Evolutionary conservation across 495 filamentous ascomycete species (phyloP).

Genomic region (Aspergillus kassunensis): DNA sequence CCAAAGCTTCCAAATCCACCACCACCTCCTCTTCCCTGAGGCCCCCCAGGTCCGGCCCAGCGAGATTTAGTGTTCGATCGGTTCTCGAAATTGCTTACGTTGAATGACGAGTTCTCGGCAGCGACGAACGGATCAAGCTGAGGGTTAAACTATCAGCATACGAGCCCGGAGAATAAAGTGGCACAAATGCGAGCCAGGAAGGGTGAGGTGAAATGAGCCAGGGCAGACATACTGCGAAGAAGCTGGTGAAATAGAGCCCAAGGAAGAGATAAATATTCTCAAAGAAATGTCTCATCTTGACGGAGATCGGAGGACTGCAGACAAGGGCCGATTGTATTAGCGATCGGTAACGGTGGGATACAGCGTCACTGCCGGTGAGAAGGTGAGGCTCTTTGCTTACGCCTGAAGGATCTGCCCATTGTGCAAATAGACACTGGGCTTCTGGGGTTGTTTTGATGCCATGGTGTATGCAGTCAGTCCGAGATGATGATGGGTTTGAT

Average conservation of each 20-base stretch:
- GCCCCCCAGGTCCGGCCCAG: slow-evolving; percentile 12
- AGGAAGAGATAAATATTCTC: slow-evolving; percentile 44
- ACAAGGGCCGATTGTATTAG: slow-evolving; percentile 5
- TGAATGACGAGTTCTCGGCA: slow-evolving; percentile 61
- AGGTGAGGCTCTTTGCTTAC: slow-evolving; percentile 17
- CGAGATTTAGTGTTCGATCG: slow-evolving; percentile 18
- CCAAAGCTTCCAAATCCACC: slow-evolving; percentile 27
- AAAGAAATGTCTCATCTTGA: slow-evolving; percentile 41
- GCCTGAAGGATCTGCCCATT: slow-evolving; percentile 34
- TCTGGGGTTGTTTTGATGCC: slow-evolving; percentile 22
- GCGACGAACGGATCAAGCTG: slow-evolving; percentile 64
- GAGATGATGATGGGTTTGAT: not conserved
- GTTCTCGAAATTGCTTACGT: slow-evolving; percentile 35
- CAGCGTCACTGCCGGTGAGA: not conserved
- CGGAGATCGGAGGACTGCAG: slow-evolving; percentile 39
- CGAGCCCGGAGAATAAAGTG: not conserved
- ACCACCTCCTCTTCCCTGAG: slow-evolving; percentile 21
- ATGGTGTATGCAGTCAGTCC: slow-evolving; percentile 20
- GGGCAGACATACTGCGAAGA: slow-evolving; percentile 36
- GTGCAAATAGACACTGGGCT: slow-evolving; percentile 33
- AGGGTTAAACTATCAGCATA: slow-evolving; percentile 16
- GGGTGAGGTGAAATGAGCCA: not conserved
- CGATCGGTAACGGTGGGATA: slow-evolving; percentile 23
- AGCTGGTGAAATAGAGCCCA: slow-evolving; percentile 39
- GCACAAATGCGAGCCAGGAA: no score